Evolutionary conservation across 768 basidiomycete genomes (phyloP), one percentile per base, ranked within the genome.

Genomic region (Lentinula edodes): DNA sequence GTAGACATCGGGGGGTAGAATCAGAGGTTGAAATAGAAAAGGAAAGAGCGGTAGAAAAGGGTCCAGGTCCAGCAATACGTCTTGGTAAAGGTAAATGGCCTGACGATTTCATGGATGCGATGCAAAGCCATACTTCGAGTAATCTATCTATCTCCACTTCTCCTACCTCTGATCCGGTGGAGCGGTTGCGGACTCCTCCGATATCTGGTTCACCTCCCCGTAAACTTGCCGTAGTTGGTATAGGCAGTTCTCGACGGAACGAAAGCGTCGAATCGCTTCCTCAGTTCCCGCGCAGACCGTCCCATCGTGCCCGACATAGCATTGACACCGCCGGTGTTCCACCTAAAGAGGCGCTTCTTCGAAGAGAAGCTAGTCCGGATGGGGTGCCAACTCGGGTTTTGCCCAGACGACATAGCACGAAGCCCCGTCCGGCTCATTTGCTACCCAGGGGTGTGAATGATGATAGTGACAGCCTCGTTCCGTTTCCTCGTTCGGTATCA

Each of bases 31-130:
- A 69, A 66, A 72, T 63, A 62, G 61, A 64, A 62, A 66, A 63
- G 63, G 65, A 65, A 63, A 62, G 61, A 56, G 68, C 67, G 45
- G 5, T 65, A 51, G 76, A 74, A 59, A 76, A 73, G 65, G 68
- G 64, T 62, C 67, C 70, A 64, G 67, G 64, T 62, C 67, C 70
- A 64, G 75, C 76, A 23, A 77, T 90, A 64, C 80, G 85, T 59
- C 81, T 91, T 38, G 84, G 85, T 38, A 89, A 91, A 70, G 90
- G 88, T 61, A 90, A 88, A 71, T 91, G 89, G 89, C 89, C 91
- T 0, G 89, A 91, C 72, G 90, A 91, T 71, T 89, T 91, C 69
- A 70, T 91, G 60, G 84, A 85, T 65, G 84, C 77, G 34, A 82
- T 89, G 63, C 77, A 78, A 58, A 59, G 50, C 46, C 58, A 46